Base-by-base conservation (phyloP, 2,329 filamentous ascomycete species). In the Xylaria sp. region DNA sequence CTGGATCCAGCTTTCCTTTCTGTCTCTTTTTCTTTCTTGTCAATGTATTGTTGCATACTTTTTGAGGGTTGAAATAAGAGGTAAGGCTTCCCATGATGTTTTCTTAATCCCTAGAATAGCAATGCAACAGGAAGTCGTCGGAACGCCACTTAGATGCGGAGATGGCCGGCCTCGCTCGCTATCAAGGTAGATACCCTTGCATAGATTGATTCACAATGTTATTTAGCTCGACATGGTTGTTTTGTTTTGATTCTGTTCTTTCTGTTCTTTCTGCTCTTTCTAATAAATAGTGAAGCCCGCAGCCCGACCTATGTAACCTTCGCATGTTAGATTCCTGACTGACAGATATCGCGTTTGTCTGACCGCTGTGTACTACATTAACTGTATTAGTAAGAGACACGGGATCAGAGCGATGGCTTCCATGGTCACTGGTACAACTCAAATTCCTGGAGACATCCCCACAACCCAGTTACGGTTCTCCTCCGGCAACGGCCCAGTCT, bases 401-500 rank as follows among this genome's bases (percentile, higher is more conserved):
- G 5, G 6, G 18, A 44, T 44, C 12, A 21, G 12, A 58, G 59
- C 32, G 27, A 70, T 69, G 66, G 65, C 65, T 47, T 60, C 66
- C 18, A 35, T 13, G 44, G 59, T 40, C 37, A 37, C 47, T 35
- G 55, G 62, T 16, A 61, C 57, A 35, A 40, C 44, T 21, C 55
- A 29, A 55, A 54, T 18, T 5, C 35, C 53, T 2, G 59, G 40
- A 18, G 27, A 32, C 25, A n/a, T 23, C 8, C 29, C 68, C 10
- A 75, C 70, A 21, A 70, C 71, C 5, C 54, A 72, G 62, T 65
- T 76, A 37, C 65, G 74, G 18, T 72, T 76, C 53, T 66, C 73
- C 5, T 77, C 75, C 35, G 75, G 75, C 8, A 75, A 75, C 42
- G 73, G 75, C 0, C 74, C 74, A 1, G 69, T 76, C 25, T 60